Conservation (phyloP, 306 rosid genomes). For the barrel medic (Medicago truncatula) region DNA sequence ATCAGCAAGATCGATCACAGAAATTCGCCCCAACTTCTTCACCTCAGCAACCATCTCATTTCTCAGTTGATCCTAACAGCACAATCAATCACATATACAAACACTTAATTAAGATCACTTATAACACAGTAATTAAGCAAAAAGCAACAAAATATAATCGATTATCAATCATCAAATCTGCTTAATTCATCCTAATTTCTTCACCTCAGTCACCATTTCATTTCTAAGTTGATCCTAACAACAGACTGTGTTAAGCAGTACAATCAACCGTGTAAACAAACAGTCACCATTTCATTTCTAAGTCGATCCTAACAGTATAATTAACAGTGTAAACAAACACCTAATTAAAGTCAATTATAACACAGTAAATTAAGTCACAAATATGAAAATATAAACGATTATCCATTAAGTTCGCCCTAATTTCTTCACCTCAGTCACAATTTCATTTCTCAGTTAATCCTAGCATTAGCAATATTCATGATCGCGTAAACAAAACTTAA, state of each 20-base stretch:
- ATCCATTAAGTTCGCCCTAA: not conserved
- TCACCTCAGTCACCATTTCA: too few relatives aligned
- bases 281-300: constrained; percentile 82
- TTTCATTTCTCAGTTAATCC: too few relatives aligned
- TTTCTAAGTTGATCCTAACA: too few relatives aligned
- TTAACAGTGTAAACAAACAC: not conserved
- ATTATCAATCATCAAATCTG: constrained; percentile 10
- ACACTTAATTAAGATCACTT: constrained; percentile 1
- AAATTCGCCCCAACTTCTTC: constrained; percentile 73
- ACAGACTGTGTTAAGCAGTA: too few relatives aligned
- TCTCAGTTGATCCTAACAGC: constrained; percentile 59
- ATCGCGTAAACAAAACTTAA: constrained; percentile 12
- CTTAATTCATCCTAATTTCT: not conserved
- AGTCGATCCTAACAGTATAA: constrained; percentile 47
- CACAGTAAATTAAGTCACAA: not conserved
- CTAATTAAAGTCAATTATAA: not conserved
- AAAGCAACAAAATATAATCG: not conserved
- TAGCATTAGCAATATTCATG: not conserved
- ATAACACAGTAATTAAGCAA: not conserved
- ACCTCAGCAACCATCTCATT: constrained; percentile 77
- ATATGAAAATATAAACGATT: not conserved
- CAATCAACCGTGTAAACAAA: constrained; percentile 1
- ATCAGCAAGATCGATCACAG: constrained; percentile 89
- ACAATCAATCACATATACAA: not conserved
- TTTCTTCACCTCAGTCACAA: too few relatives aligned